Percentiles rank a stretch among this genome's conserved stretches.
phyloP scores from a whole-genome alignment of 306 rosid genomes.

The Biancaea sappan region DNA sequence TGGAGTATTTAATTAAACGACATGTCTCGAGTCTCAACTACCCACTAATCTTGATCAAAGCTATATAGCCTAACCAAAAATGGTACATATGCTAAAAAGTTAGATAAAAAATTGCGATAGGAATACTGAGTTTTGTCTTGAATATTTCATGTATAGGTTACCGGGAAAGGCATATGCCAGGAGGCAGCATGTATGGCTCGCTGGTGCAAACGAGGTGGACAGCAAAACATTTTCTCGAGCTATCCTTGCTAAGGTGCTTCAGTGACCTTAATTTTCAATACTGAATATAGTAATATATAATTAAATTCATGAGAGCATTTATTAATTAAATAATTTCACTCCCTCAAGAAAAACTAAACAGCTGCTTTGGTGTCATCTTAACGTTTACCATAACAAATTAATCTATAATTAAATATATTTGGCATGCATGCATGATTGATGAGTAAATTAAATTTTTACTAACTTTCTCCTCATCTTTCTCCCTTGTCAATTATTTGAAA shows the following conservation, averaged over 20 bases:
- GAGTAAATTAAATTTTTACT: constrained; percentile 22
- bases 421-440: neutral
- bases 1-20: too few species aligned
- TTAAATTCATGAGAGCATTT: neutral
- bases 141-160: constrained; percentile 50
- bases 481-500: constrained; percentile 18
- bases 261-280: neutral
- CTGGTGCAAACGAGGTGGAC: constrained; percentile 85
- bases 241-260: constrained; percentile 84
- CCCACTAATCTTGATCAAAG: neutral
- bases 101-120: neutral
- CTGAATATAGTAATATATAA: neutral
- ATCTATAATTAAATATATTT: neutral
- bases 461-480: constrained; percentile 6
- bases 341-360: neutral
- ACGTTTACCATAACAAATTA: neutral
- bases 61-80: neutral
- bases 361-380: constrained; percentile 1
- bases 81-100: neutral
- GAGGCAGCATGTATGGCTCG: constrained; percentile 87
- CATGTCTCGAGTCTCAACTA: neutral
- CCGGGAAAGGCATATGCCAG: constrained; percentile 88
- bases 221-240: constrained; percentile 88
- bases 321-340: neutral
- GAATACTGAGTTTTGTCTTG: neutral